Conservation (phyloP, 768 basidiomycete genomes). For the Omphalotus guepiniiformis region DNA sequence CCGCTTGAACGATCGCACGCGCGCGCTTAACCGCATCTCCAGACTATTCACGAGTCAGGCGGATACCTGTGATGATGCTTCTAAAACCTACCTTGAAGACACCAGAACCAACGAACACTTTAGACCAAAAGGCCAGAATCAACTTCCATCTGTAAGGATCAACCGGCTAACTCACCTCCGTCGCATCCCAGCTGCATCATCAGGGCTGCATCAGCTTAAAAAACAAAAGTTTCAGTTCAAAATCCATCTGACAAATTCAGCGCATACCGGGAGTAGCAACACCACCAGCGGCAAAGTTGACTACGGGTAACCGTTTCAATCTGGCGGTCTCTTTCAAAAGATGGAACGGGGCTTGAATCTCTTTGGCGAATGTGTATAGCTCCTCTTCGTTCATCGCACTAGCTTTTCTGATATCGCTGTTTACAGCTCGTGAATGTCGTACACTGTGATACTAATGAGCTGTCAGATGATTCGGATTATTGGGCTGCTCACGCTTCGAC, state of each 20-base stretch:
- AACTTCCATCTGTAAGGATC: not conserved
- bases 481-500: slow-evolving; percentile 62
- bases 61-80: not conserved
- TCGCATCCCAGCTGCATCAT: slow-evolving; percentile 99
- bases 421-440: slow-evolving; percentile 82
- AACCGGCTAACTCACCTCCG: slow-evolving; percentile 55
- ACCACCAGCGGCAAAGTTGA: slow-evolving; percentile 95
- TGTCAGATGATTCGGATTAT: not conserved
- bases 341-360: slow-evolving; percentile 91
- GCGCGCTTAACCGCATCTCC: slow-evolving; percentile 93
- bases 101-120: slow-evolving; percentile 96
- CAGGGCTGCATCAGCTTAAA: slow-evolving; percentile 84
- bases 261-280: slow-evolving; percentile 81
- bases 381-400: slow-evolving; percentile 93
- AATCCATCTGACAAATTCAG: not conserved
- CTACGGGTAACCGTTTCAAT: slow-evolving; percentile 88
- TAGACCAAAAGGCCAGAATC: slow-evolving; percentile 5
- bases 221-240: slow-evolving; percentile 13
- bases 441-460: slow-evolving; percentile 39
- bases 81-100: slow-evolving; percentile 87
- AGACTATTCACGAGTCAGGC: slow-evolving; percentile 43
- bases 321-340: slow-evolving; percentile 95
- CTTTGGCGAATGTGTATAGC: slow-evolving; percentile 89
- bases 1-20: slow-evolving; percentile 93
- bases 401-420: slow-evolving; percentile 79